phyloP scores from a whole-genome alignment of 768 basidiomycete genomes.

The Saitozyma podzolica region DNA sequence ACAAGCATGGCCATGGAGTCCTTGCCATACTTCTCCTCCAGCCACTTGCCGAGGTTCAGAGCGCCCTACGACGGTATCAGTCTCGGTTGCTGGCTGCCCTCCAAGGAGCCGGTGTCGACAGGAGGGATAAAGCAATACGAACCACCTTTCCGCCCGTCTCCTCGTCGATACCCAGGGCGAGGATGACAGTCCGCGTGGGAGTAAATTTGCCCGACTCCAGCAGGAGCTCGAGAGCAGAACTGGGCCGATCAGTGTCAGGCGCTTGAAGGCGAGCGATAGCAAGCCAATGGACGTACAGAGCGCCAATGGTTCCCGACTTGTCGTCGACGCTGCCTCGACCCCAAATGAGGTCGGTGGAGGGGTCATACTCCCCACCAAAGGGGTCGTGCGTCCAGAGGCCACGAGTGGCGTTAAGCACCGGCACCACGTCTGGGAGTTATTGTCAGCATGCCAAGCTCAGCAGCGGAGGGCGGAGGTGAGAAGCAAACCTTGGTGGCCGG shows the following conservation, averaged over 20 bases:
- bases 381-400: conserved; percentile 41
- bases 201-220: conserved; percentile 33
- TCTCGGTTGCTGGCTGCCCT: background rate
- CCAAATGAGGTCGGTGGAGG: conserved; percentile 36
- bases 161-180: conserved; percentile 47
- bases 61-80: conserved; percentile 31
- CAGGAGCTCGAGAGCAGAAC: conserved; percentile 44
- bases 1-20: conserved; percentile 44
- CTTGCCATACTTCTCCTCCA: conserved; percentile 46
- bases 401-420: conserved; percentile 39
- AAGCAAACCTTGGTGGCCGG: conserved; percentile 46
- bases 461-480: background rate
- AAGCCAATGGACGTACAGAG: conserved; percentile 24
- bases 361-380: conserved; percentile 41
- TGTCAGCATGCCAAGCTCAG: background rate
- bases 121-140: conserved; percentile 36
- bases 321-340: conserved; percentile 49
- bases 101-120: background rate
- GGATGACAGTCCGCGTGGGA: conserved; percentile 39
- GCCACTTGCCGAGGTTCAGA: conserved; percentile 24
- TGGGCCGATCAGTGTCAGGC: background rate
- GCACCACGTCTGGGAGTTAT: conserved; percentile 40
- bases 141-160: conserved; percentile 48
- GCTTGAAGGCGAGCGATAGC: background rate
- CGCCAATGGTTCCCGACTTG: conserved; percentile 48